These are phyloP conservation scores for Phoenix roebelenii DNA, from an alignment of 176 grass and related monocot species.

Conservation along the genomic window DNA sequence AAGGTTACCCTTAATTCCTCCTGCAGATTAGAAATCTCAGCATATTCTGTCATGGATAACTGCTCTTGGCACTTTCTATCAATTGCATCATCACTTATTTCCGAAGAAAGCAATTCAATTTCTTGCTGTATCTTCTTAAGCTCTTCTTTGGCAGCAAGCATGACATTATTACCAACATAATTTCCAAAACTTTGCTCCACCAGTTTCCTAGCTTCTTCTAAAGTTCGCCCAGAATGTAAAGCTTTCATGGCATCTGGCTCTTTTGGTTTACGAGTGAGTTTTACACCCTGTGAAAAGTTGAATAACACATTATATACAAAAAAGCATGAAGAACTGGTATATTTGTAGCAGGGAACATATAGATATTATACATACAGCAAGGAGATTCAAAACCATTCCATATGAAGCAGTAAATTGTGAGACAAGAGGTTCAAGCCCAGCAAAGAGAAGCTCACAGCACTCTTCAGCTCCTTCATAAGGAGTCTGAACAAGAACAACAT, in stretches of 20 bases:
- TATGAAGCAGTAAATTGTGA: conserved; percentile 98
- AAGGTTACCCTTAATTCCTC: conserved; percentile 58
- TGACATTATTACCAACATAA: conserved; percentile 96
- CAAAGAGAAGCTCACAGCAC: conserved; percentile 76
- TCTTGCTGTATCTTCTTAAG: conserved; percentile 78
- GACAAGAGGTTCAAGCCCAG: conserved; percentile 86
- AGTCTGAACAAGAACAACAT: conserved; percentile 90
- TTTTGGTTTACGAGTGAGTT: conserved; percentile 74
- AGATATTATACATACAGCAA: conserved; percentile 53
- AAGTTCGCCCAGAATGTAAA: conserved; percentile 63
- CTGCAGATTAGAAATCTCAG: conserved; percentile 78
- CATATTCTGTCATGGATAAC: conserved; percentile 64
- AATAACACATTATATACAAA: conserved; percentile 1
- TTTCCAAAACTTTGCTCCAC: conserved; percentile 99
- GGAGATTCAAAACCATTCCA: conserved; percentile 99
- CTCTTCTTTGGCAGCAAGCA: conserved; percentile 86
- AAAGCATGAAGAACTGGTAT: conserved; percentile 1
- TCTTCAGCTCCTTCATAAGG: conserved; percentile 82
- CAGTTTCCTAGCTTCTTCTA: conserved; percentile 95
- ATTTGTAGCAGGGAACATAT: background rate
- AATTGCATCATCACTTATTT: conserved; percentile 87
- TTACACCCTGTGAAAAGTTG: conserved; percentile 52
- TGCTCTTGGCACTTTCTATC: conserved; percentile 78
- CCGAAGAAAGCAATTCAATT: conserved; percentile 61
- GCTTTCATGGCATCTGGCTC: conserved; percentile 38